These are phyloP conservation scores for Suillus bovinus DNA, from an alignment of 768 basidiomycete species.

Conservation along the genomic window DNA sequence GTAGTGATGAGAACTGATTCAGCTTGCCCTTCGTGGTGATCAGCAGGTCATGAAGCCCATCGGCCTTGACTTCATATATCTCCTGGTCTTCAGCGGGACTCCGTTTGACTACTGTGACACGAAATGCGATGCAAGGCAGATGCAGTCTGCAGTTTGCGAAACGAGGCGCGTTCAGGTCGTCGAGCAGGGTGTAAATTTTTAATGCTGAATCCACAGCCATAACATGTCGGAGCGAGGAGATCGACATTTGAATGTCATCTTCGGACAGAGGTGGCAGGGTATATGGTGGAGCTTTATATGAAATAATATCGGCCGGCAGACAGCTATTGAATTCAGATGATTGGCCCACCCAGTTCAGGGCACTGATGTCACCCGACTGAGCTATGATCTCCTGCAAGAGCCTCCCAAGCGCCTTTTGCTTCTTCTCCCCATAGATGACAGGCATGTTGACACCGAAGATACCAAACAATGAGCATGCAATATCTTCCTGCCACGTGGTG, in stretches of 20 bases:
- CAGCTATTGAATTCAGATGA: slow-evolving; percentile 1
- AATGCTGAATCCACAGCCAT: neutral
- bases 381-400: neutral
- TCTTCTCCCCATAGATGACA: slow-evolving; percentile 1
- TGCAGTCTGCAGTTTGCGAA: neutral
- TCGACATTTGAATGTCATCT: neutral
- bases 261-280: neutral
- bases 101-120: neutral
- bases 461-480: neutral
- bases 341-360: neutral
- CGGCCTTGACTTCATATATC: neutral
- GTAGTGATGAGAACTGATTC: neutral
- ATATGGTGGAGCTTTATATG: neutral
- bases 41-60: neutral
- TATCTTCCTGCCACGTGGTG: neutral
- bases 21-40: neutral
- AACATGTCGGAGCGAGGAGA: neutral
- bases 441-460: neutral
- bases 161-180: neutral
- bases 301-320: neutral
- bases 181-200: neutral
- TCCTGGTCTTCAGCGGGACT: neutral
- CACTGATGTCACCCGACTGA: neutral
- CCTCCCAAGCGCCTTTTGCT: neutral
- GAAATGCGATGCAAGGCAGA: neutral